Percentiles rank a stretch among this genome's conserved stretches.
Evolutionary conservation across 2,329 filamentous ascomycete genomes (phyloP).

Genomic region (Cladosporium oxysporum): DNA sequence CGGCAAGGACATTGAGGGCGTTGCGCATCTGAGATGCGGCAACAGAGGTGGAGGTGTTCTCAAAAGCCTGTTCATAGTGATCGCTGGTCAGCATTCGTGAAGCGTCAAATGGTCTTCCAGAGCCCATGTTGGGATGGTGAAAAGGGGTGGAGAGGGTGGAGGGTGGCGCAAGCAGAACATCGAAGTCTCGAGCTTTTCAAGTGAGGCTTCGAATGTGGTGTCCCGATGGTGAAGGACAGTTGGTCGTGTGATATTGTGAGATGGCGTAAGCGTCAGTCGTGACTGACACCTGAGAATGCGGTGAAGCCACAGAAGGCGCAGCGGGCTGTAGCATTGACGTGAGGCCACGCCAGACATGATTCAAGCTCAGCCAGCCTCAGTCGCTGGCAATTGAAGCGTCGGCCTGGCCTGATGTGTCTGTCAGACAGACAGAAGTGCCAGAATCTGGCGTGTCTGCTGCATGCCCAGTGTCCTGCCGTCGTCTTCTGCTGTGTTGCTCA

Average conservation of each 20-base stretch:
- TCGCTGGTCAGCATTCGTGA: slow-evolving; percentile 23
- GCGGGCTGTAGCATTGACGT: background rate
- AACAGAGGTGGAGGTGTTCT: slow-evolving; percentile 98
- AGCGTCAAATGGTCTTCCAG: background rate
- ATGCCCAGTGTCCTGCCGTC: background rate
- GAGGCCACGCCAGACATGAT: background rate
- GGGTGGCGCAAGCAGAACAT: slow-evolving; percentile 1
- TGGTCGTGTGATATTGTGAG: background rate
- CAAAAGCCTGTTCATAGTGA: slow-evolving; percentile 72
- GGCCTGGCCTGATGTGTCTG: background rate
- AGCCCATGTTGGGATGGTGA: background rate
- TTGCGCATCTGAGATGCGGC: slow-evolving; percentile 99
- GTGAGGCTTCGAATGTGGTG: background rate
- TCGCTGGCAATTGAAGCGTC: background rate
- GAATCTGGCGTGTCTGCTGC: background rate
- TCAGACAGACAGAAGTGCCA: background rate
- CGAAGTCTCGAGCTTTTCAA: background rate
- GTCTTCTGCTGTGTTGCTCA: background rate
- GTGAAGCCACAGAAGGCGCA: slow-evolving; percentile 12
- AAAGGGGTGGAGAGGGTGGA: background rate
- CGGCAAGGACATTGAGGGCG: slow-evolving; percentile 85
- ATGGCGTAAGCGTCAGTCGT: slow-evolving; percentile 7
- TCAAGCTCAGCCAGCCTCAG: background rate
- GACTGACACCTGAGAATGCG: background rate
- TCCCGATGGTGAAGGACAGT: background rate